Percentiles rank a stretch among this genome's conserved stretches.
Conservation (phyloP, 176 grass and related monocot species). For the Cenchrus americanus region DNA sequence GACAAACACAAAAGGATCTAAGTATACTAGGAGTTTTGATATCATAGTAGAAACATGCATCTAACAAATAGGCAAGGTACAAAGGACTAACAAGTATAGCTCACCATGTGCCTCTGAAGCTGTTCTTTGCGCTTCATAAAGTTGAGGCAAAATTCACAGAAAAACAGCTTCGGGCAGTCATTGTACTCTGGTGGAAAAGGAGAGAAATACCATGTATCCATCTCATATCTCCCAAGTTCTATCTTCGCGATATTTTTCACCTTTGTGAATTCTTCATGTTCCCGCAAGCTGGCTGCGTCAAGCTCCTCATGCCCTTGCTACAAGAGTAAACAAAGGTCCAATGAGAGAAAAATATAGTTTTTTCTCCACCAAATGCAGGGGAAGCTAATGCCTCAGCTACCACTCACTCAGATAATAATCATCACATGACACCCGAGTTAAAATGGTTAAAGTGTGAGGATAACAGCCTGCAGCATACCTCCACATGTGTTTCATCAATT, state of each 20-base stretch:
- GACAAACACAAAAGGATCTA: not conserved
- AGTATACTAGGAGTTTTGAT: not conserved
- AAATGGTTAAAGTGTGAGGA: conserved; percentile 29
- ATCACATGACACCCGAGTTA: conserved; percentile 2
- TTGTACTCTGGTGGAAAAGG: conserved; percentile 98
- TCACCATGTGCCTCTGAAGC: conserved; percentile 98
- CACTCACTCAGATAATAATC: conserved; percentile 18
- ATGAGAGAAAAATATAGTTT: not conserved
- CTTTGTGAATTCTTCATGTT: conserved; percentile 98
- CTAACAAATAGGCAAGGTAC: not conserved
- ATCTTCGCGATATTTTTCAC: conserved; percentile 99
- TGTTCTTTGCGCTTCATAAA: conserved; percentile 99
- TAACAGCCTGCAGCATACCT: conserved; percentile 64
- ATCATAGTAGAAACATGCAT: conserved; percentile 22
- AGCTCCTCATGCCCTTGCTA: conserved; percentile 96
- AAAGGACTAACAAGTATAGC: conserved; percentile 27
- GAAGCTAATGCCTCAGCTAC: not conserved
- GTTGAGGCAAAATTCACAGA: conserved; percentile 99
- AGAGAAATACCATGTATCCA: conserved; percentile 99
- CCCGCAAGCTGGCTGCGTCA: conserved; percentile 92
- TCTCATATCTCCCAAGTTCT: conserved; percentile 96
- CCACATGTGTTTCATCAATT: conserved; percentile 98
- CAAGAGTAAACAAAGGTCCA: conserved; percentile 9
- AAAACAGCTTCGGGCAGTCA: conserved; percentile 88
- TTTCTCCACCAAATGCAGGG: not conserved